A percentile compares a stretch with the other conserved stretches of the same genome.
phyloP scores from a whole-genome alignment of 805 yeast species.

The Blastobotrys terrestris region DNA sequence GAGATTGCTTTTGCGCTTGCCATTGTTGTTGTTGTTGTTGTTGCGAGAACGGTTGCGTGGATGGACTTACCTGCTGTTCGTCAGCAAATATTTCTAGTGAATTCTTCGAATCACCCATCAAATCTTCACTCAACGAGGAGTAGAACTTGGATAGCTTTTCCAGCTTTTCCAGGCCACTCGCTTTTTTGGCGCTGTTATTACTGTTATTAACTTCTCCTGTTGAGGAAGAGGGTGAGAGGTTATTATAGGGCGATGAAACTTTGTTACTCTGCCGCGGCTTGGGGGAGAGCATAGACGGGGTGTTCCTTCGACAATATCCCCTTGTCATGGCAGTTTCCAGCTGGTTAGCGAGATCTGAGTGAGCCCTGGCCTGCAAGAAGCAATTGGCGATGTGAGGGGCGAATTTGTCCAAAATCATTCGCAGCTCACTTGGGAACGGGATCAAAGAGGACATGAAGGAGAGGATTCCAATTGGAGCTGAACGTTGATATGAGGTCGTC shows the following conservation, averaged over 20 bases:
- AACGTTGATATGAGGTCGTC: slow-evolving; percentile 5
- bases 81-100: background rate
- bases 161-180: slow-evolving; percentile 5
- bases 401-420: slow-evolving; percentile 18
- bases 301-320: background rate
- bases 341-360: slow-evolving; percentile 22
- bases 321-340: slow-evolving; percentile 9
- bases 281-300: background rate
- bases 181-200: background rate
- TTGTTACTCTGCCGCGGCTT: background rate
- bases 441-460: slow-evolving; percentile 28
- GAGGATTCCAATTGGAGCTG: slow-evolving; percentile 29
- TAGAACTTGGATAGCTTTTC: slow-evolving; percentile 7
- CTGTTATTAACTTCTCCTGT: background rate
- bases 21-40: background rate
- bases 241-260: background rate
- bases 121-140: slow-evolving; percentile 12
- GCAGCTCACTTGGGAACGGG: slow-evolving; percentile 27
- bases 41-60: no score
- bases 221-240: background rate
- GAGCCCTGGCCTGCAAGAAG: slow-evolving; percentile 24
- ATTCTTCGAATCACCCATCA: slow-evolving; percentile 3
- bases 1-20: background rate
- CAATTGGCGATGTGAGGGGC: slow-evolving; percentile 30
- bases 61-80: no score